phyloP scores from a whole-genome alignment of 2,329 filamentous ascomycete genomes.

The Aspergillus sp. region DNA sequence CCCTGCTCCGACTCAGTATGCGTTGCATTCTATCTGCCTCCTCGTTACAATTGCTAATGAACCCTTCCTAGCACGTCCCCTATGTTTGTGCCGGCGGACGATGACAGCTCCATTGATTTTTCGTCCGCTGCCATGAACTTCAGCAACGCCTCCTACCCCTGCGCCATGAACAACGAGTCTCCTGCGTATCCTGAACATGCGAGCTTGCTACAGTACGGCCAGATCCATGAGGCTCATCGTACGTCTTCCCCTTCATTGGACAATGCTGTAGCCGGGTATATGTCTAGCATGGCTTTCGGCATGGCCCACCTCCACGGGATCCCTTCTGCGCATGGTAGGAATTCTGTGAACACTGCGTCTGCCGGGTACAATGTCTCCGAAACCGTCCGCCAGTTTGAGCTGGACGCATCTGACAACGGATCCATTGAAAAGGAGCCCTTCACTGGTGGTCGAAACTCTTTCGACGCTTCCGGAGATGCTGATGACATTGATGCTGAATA shows the following conservation, averaged over 20 bases:
- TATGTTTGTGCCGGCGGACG: too few species aligned
- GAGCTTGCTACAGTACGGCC: not conserved
- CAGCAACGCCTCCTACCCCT: not conserved
- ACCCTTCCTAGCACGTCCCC: too few species aligned
- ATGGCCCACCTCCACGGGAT: not conserved
- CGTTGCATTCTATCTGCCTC: too few species aligned
- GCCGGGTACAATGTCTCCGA: not conserved
- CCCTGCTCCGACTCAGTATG: too few species aligned
- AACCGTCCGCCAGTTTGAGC: too few species aligned
- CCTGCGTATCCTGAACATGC: not conserved
- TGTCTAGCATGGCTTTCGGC: not conserved
- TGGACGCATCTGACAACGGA: too few species aligned
- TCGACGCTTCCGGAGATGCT: not conserved
- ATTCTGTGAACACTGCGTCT: not conserved
- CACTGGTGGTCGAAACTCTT: too few species aligned
- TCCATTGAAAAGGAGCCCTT: too few species aligned
- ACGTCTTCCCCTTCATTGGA: not conserved
- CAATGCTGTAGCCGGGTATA: too few species aligned
- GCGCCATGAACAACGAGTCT: not conserved
- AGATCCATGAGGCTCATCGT: not conserved
- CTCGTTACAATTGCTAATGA: too few species aligned
- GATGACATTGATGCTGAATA: too few species aligned
- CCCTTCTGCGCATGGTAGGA: not conserved
- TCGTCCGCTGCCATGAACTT: not conserved
- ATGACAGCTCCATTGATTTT: not conserved